Conservation (phyloP, 2,329 filamentous ascomycete species). For the Phialemonium atrogriseum region DNA sequence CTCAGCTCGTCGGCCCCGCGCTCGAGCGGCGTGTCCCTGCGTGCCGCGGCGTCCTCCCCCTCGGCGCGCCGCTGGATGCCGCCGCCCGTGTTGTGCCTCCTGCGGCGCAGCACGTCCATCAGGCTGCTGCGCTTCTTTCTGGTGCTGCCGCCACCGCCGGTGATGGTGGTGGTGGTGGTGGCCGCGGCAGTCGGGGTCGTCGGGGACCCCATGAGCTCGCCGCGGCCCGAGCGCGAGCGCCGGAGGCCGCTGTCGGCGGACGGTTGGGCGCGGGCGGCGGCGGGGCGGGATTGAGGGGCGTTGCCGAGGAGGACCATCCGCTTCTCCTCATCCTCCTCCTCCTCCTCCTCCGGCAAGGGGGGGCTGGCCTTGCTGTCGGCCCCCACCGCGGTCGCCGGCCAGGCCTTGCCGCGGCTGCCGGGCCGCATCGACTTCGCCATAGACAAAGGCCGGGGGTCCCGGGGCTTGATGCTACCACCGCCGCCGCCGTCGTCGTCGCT, state of each 20-base stretch:
- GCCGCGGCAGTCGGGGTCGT: constrained; percentile 12
- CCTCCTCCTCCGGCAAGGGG: constrained; percentile 34
- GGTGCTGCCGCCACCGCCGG: too few relatives aligned
- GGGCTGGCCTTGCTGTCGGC: constrained; percentile 11
- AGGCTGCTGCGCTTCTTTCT: constrained; percentile 44
- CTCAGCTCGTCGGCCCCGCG: constrained; percentile 45
- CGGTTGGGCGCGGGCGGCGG: constrained; percentile 1
- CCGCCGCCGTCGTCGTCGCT: constrained; percentile 55
- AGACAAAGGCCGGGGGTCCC: constrained; percentile 20
- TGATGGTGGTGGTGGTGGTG: too few relatives aligned
- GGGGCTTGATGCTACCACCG: too few relatives aligned
- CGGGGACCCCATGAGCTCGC: constrained; percentile 18
- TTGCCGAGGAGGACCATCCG: neutral
- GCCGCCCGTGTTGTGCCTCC: constrained; percentile 41
- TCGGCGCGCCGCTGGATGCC: constrained; percentile 46
- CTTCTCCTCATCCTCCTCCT: constrained; percentile 41
- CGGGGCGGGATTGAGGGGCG: neutral
- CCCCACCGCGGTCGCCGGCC: constrained; percentile 1
- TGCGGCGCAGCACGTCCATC: constrained; percentile 56
- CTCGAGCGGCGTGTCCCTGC: constrained; percentile 55
- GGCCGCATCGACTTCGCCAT: constrained; percentile 12
- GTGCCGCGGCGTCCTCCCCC: constrained; percentile 46
- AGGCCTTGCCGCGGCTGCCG: neutral
- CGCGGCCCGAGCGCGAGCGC: constrained; percentile 33
- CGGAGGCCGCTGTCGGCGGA: constrained; percentile 19